Evolutionary conservation across 2,329 filamentous ascomycete species (phyloP).

Genomic region (Dactylella cylindrospora): DNA sequence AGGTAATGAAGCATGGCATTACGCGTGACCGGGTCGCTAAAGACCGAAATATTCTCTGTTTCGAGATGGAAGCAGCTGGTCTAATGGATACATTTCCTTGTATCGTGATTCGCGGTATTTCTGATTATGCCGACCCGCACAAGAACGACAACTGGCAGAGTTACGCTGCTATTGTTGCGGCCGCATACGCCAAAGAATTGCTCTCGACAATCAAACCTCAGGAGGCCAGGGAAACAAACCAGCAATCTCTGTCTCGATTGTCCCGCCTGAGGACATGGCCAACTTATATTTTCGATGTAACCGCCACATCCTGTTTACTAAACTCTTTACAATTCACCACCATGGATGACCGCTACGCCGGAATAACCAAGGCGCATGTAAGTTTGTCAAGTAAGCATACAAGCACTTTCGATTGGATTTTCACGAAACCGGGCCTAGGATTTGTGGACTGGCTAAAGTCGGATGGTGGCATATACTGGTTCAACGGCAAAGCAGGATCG

Average conservation of each 20-base stretch:
- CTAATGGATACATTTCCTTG: conserved; percentile 27
- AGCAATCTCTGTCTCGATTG: too few species aligned
- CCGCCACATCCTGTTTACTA: too few species aligned
- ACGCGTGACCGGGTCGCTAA: not conserved
- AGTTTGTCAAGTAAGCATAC: too few species aligned
- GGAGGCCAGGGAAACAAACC: too few species aligned
- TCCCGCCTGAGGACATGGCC: too few species aligned
- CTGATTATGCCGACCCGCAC: conserved; percentile 47
- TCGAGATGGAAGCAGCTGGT: conserved; percentile 46
- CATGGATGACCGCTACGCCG: too few species aligned
- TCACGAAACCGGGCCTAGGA: not conserved
- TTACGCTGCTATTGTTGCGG: conserved; percentile 43
- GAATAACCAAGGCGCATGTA: too few species aligned
- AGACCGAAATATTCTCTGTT: conserved; percentile 1
- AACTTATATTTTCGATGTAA: too few species aligned
- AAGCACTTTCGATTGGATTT: too few species aligned
- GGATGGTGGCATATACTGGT: conserved; percentile 40
- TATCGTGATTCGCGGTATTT: conserved; percentile 44
- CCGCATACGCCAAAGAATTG: conserved; percentile 16
- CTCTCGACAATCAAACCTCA: conserved; percentile 7
- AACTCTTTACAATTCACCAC: too few species aligned
- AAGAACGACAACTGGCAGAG: conserved; percentile 47
- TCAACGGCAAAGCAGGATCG: conserved; percentile 45
- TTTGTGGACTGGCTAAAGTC: conserved; percentile 31
- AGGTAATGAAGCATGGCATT: conserved; percentile 5